These are phyloP conservation scores for Rachicladosporium sp. DNA, from an alignment of 2,329 filamentous ascomycete species.

Conservation along the genomic window DNA sequence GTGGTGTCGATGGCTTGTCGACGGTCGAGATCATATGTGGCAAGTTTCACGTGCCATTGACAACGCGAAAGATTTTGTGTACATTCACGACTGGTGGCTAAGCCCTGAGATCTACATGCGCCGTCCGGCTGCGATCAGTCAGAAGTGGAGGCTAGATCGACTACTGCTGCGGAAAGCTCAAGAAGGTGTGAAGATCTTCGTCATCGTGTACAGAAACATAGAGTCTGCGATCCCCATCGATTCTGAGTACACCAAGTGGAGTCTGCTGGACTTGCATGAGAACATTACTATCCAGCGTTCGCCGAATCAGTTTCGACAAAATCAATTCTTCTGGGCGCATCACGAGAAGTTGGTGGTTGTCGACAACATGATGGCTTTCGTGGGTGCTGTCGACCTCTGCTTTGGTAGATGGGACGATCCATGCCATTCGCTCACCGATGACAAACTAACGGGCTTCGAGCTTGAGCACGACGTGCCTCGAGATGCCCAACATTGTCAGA, in stretches of 20 bases:
- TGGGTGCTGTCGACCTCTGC: slow-evolving; percentile 90
- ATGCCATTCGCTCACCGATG: slow-evolving; percentile 79
- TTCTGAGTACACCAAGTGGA: slow-evolving; percentile 96
- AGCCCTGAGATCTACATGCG: slow-evolving; percentile 94
- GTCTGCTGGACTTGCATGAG: slow-evolving; percentile 82
- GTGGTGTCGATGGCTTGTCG: slow-evolving; percentile 91
- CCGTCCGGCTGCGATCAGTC: slow-evolving; percentile 84
- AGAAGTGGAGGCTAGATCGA: slow-evolving; percentile 93
- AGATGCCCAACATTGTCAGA: slow-evolving; percentile 85
- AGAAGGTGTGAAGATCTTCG: slow-evolving; percentile 93
- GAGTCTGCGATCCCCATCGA: slow-evolving; percentile 96
- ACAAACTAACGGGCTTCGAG: slow-evolving; percentile 92
- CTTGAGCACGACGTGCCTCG: slow-evolving; percentile 57
- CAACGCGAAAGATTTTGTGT: slow-evolving; percentile 94
- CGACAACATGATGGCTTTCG: slow-evolving; percentile 89
- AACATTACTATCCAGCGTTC: slow-evolving; percentile 95
- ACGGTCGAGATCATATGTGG: slow-evolving; percentile 98
- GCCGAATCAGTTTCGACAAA: slow-evolving; percentile 95
- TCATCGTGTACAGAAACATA: slow-evolving; percentile 96
- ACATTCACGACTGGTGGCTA: slow-evolving; percentile 99
- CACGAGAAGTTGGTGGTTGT: slow-evolving; percentile 97
- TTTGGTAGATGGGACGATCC: slow-evolving; percentile 97
- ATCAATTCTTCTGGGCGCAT: slow-evolving; percentile 98
- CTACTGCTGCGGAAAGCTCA: slow-evolving; percentile 85
- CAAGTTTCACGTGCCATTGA: slow-evolving; percentile 93